A percentile compares a stretch with the other conserved stretches of the same genome.
These are phyloP conservation scores for Wickerhamiella sergipiensis DNA, from an alignment of 805 yeast genomes.

Conservation along the genomic window DNA sequence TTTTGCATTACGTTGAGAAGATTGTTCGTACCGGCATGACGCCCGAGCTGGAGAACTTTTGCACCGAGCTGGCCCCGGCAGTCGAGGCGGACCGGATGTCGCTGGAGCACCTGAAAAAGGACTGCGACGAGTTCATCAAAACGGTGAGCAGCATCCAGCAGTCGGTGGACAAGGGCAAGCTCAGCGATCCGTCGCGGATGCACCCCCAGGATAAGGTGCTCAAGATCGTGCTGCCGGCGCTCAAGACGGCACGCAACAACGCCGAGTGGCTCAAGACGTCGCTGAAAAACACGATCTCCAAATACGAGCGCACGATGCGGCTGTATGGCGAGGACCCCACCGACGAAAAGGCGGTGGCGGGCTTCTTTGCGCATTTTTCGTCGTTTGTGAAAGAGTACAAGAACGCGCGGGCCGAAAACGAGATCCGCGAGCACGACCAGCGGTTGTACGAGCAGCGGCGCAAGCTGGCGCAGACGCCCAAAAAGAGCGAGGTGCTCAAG, in stretches of 20 bases:
- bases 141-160: conserved; percentile 55
- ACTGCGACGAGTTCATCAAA: conserved; percentile 50
- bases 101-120: conserved; percentile 65
- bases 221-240: conserved; percentile 42
- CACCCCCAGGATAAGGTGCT: conserved; percentile 77
- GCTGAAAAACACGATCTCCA: conserved; percentile 44
- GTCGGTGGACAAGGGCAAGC: conserved; percentile 68
- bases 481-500: conserved; percentile 19
- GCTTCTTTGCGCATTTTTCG: conserved; percentile 70
- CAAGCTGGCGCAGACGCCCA: conserved; percentile 40
- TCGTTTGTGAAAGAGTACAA: conserved; percentile 67
- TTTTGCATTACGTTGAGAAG: conserved; percentile 83
- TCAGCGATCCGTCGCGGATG: conserved; percentile 61
- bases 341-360: conserved; percentile 51
- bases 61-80: conserved; percentile 55
- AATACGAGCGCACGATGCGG: conserved; percentile 59
- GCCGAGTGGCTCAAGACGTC: conserved; percentile 52
- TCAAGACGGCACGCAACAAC: conserved; percentile 66
- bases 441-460: conserved; percentile 65
- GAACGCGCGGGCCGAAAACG: conserved; percentile 66
- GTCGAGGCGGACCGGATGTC: conserved; percentile 55
- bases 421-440: conserved; percentile 70
- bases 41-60: conserved; percentile 62
- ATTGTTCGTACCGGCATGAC: conserved; percentile 62
- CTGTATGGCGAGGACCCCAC: conserved; percentile 80